phyloP scores from a whole-genome alignment of 805 yeast genomes.

The Metschnikowia proteae region DNA sequence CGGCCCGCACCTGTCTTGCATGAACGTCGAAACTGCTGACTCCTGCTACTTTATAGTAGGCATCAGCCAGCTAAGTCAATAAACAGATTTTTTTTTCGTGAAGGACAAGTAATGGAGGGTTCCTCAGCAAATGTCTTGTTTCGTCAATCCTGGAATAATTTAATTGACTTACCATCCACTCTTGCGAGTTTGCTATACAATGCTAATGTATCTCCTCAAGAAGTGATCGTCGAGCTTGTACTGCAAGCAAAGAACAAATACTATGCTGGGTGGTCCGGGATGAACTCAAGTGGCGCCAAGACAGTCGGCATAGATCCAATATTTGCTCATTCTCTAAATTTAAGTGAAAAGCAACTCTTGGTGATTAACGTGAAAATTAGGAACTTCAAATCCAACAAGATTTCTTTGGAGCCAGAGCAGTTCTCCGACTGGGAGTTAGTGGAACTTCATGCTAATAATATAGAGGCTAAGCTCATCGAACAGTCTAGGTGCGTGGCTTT shows the following conservation, averaged over 20 bases:
- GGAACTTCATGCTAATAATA: constrained; percentile 71
- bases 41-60: background rate
- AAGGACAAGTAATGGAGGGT: constrained; percentile 30
- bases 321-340: constrained; percentile 51
- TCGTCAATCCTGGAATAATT: constrained; percentile 42
- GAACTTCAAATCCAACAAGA: constrained; percentile 51
- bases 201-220: constrained; percentile 55
- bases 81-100: too few species aligned
- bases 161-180: constrained; percentile 53
- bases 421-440: constrained; percentile 88
- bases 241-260: constrained; percentile 20
- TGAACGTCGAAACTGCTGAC: constrained; percentile 3
- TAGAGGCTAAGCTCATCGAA: constrained; percentile 70
- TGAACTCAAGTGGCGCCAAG: constrained; percentile 32
- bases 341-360: constrained; percentile 40
- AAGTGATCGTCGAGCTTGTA: constrained; percentile 50
- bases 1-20: constrained; percentile 6
- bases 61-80: background rate
- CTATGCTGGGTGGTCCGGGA: constrained; percentile 69
- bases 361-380: constrained; percentile 46
- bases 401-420: constrained; percentile 74
- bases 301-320: constrained; percentile 63
- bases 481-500: constrained; percentile 75
- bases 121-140: constrained; percentile 27
- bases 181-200: constrained; percentile 44